phyloP scores from a whole-genome alignment of 2,329 filamentous ascomycete genomes.

The Fusarium sp. region DNA sequence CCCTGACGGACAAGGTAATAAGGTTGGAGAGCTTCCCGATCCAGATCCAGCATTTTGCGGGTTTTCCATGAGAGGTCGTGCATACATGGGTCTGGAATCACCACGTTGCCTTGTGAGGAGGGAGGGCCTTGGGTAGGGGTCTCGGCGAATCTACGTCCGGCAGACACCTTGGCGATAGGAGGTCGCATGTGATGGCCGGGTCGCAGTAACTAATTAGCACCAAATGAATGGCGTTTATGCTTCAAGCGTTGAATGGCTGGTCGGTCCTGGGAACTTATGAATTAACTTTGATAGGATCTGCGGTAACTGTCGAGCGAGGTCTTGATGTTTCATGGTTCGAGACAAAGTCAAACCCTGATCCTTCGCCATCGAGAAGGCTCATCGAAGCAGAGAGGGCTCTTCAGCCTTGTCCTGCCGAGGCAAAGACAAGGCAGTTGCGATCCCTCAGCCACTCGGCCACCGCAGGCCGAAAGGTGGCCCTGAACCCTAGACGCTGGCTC shows the following conservation, averaged over 20 bases:
- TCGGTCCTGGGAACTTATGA: neutral
- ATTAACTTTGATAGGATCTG: neutral
- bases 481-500: slow-evolving; percentile 25
- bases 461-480: slow-evolving; percentile 3
- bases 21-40: slow-evolving; percentile 11
- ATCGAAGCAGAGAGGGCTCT: neutral
- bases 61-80: slow-evolving; percentile 17
- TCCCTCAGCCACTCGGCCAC: slow-evolving; percentile 16
- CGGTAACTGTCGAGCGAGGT: neutral
- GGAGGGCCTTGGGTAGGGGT: slow-evolving; percentile 5
- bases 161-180: slow-evolving; percentile 21
- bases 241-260: neutral
- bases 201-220: neutral
- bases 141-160: slow-evolving; percentile 6
- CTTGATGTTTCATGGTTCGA: neutral
- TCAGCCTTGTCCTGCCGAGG: slow-evolving; percentile 8
- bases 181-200: slow-evolving; percentile 28
- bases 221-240: neutral
- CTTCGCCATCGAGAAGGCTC: neutral
- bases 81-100: slow-evolving; percentile 17
- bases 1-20: slow-evolving; percentile 25
- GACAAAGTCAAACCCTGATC: neutral
- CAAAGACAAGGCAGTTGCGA: neutral
- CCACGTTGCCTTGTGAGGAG: slow-evolving; percentile 7
- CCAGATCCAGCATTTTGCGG: slow-evolving; percentile 25